These are phyloP conservation scores for Colletotrichum filicis DNA, from an alignment of 2,329 filamentous ascomycete species.

Conservation along the genomic window DNA sequence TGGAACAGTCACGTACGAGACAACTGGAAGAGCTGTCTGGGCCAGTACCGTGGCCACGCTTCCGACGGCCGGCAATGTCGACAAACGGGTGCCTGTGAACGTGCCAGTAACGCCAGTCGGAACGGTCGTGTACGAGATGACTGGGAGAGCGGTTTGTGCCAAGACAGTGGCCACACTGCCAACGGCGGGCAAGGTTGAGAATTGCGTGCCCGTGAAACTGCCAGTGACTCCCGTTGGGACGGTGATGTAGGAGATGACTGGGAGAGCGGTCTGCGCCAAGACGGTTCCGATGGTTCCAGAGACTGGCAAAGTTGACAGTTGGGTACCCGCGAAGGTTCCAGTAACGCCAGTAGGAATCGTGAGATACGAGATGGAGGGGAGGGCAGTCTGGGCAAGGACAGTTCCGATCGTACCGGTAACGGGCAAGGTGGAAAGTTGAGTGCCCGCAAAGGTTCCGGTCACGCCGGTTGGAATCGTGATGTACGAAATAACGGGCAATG, in stretches of 20 bases:
- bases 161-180: background rate
- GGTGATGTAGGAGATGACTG: background rate
- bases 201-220: background rate
- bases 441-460: conserved; percentile 7
- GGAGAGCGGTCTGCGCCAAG: background rate
- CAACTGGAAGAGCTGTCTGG: background rate
- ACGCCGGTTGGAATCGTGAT: conserved; percentile 5
- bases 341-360: background rate
- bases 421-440: background rate
- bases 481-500: background rate
- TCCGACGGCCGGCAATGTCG: background rate
- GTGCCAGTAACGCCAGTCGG: background rate
- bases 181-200: background rate
- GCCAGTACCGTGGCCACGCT: background rate
- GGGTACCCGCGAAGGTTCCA: background rate
- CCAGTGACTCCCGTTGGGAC: background rate
- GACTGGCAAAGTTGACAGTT: background rate
- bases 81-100: background rate
- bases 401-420: background rate
- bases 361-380: background rate
- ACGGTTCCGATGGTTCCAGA: background rate
- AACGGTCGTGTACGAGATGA: background rate
- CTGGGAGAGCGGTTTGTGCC: background rate
- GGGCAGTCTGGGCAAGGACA: background rate
- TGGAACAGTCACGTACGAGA: background rate